These are phyloP conservation scores for Candida maesae DNA, from an alignment of 805 yeast genomes.

Conservation along the genomic window DNA sequence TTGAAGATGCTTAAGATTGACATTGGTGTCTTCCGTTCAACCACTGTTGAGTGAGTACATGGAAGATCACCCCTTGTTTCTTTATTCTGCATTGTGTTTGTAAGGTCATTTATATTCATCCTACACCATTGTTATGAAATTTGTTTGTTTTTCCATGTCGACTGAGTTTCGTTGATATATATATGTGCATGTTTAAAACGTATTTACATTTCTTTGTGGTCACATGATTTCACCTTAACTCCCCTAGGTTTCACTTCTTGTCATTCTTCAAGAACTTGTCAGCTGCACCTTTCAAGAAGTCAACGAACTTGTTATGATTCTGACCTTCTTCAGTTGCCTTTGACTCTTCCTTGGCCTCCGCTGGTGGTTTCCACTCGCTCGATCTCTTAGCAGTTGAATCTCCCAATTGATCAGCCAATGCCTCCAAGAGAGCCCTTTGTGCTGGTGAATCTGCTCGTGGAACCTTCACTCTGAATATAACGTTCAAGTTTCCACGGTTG, in stretches of 20 bases:
- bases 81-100: not conserved
- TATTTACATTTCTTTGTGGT: not conserved
- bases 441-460: conserved; percentile 75
- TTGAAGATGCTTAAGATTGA: conserved; percentile 22
- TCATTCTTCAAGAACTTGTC: conserved; percentile 17
- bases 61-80: no score
- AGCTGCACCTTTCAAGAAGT: conserved; percentile 18
- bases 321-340: conserved; percentile 4
- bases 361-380: conserved; percentile 17
- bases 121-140: no score
- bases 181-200: no score
- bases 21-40: conserved; percentile 12
- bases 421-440: conserved; percentile 86
- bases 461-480: conserved; percentile 66
- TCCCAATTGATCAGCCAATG: conserved; percentile 85
- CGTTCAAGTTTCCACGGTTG: conserved; percentile 77
- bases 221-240: not conserved
- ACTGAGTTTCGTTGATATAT: no score
- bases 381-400: conserved; percentile 76
- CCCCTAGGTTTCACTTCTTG: conserved; percentile 5
- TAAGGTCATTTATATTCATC: not conserved
- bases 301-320: conserved; percentile 16
- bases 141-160: no score
- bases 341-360: not conserved
- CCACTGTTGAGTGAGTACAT: conserved; percentile 1